Conservation (phyloP, 2,329 filamentous ascomycete species). For the Parascedosporium putredinis region DNA sequence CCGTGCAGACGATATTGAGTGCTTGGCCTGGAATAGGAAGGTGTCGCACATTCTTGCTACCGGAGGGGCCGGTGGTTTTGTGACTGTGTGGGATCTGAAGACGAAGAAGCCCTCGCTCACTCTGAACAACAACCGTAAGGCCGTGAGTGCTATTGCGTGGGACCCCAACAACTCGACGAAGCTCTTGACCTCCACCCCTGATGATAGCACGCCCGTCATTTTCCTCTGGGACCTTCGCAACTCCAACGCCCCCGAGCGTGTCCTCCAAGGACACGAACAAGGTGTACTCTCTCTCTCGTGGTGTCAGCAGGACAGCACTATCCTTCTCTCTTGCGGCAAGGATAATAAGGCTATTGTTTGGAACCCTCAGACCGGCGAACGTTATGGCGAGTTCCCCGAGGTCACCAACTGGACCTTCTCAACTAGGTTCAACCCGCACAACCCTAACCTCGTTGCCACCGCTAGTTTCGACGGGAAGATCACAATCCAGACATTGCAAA, state of each 20-base stretch:
- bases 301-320: slow-evolving; percentile 82
- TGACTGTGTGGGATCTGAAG: slow-evolving; percentile 97
- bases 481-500: slow-evolving; percentile 84
- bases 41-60: slow-evolving; percentile 94
- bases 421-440: slow-evolving; percentile 86
- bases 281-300: slow-evolving; percentile 90
- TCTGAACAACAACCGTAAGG: slow-evolving; percentile 87
- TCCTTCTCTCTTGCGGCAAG: slow-evolving; percentile 88
- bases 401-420: slow-evolving; percentile 99
- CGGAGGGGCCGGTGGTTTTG: slow-evolving; percentile 84
- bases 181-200: slow-evolving; percentile 82
- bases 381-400: slow-evolving; percentile 85
- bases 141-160: slow-evolving; percentile 93
- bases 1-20: slow-evolving; percentile 89
- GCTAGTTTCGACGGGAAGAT: slow-evolving; percentile 98
- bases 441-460: slow-evolving; percentile 85
- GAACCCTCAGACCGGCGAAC: slow-evolving; percentile 87
- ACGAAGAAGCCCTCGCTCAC: slow-evolving; percentile 96
- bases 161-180: slow-evolving; percentile 93
- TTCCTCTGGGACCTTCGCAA: slow-evolving; percentile 92
- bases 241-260: slow-evolving; percentile 85
- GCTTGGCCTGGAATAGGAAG: slow-evolving; percentile 96
- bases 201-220: slow-evolving; percentile 80
- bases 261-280: slow-evolving; percentile 83
- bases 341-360: slow-evolving; percentile 92